Evolutionary conservation across 2,329 filamentous ascomycete species (phyloP).

Genomic region (Microthyrium microscopicum): DNA sequence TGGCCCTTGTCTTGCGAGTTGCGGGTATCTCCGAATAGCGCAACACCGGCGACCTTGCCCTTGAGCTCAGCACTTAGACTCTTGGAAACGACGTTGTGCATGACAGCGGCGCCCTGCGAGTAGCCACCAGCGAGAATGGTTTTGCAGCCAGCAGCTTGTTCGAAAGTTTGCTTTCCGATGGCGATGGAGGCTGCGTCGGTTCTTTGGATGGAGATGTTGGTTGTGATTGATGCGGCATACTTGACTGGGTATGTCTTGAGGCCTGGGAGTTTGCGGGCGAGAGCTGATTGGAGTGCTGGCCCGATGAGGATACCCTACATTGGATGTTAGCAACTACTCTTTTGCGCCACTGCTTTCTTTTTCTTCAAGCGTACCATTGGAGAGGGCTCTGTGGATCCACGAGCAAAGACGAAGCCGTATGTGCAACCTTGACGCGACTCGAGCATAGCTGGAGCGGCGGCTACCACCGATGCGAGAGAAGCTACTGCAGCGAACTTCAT

Average conservation of each 20-base stretch:
- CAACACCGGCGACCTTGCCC: neutral
- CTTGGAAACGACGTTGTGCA: neutral
- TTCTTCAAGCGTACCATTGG: conserved; percentile 1
- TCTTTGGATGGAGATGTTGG: conserved; percentile 19
- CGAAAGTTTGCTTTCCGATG: conserved; percentile 2
- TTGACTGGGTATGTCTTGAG: conserved; percentile 17
- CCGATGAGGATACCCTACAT: neutral
- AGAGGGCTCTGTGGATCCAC: conserved; percentile 4
- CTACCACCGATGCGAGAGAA: no score
- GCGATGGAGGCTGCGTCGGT: conserved; percentile 17
- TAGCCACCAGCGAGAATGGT: neutral
- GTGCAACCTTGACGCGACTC: no score
- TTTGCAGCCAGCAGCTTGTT: neutral
- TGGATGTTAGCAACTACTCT: neutral
- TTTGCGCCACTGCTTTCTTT: neutral
- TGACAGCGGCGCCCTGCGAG: conserved; percentile 3
- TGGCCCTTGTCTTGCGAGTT: neutral
- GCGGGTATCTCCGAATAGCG: conserved; percentile 3
- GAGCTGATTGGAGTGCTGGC: neutral
- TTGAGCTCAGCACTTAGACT: neutral
- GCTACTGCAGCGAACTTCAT: no score
- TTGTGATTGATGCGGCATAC: conserved; percentile 19
- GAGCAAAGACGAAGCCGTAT: conserved; percentile 9
- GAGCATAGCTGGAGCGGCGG: no score
- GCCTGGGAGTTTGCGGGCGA: conserved; percentile 2